Percentiles rank a stretch among this genome's conserved stretches.
Evolutionary conservation across 2,329 filamentous ascomycete genomes (phyloP).

Genomic region (Scleromitrula shiraiana): DNA sequence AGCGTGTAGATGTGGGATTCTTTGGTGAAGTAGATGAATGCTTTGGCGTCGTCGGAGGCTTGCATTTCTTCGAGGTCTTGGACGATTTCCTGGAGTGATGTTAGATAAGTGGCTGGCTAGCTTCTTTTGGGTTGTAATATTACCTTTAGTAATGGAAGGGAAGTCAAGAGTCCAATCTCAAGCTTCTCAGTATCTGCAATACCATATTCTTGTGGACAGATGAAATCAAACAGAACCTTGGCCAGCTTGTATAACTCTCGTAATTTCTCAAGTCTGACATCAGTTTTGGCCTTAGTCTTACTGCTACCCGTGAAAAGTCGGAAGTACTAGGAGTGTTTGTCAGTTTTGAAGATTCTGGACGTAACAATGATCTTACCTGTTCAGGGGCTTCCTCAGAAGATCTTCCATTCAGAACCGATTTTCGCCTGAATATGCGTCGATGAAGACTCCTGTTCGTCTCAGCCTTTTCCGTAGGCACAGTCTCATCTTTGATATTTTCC

Average conservation of each 20-base stretch:
- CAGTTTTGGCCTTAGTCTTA: constrained; percentile 69
- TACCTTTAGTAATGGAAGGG: constrained; percentile 69
- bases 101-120: constrained; percentile 9
- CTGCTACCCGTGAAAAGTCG: constrained; percentile 75
- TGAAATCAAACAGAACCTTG: constrained; percentile 96
- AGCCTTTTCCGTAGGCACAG: constrained; percentile 19
- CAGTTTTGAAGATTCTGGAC: too few relatives aligned
- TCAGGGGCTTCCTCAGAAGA: constrained; percentile 44
- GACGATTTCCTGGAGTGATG: constrained; percentile 68
- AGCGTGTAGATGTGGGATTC: constrained; percentile 98
- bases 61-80: constrained; percentile 96
- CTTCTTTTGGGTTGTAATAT: background rate
- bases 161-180: constrained; percentile 94
- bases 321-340: constrained; percentile 55
- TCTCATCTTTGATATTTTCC: constrained; percentile 18
- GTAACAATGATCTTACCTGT: background rate
- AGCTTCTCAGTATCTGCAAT: constrained; percentile 94
- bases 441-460: constrained; percentile 26
- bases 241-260: constrained; percentile 88
- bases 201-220: constrained; percentile 96
- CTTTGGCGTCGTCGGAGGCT: constrained; percentile 86
- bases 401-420: constrained; percentile 50
- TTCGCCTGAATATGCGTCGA: constrained; percentile 49
- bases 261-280: constrained; percentile 78
- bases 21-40: constrained; percentile 98